These are phyloP conservation scores for Colletotrichum incanum DNA, from an alignment of 2,329 filamentous ascomycete species.

Conservation along the genomic window DNA sequence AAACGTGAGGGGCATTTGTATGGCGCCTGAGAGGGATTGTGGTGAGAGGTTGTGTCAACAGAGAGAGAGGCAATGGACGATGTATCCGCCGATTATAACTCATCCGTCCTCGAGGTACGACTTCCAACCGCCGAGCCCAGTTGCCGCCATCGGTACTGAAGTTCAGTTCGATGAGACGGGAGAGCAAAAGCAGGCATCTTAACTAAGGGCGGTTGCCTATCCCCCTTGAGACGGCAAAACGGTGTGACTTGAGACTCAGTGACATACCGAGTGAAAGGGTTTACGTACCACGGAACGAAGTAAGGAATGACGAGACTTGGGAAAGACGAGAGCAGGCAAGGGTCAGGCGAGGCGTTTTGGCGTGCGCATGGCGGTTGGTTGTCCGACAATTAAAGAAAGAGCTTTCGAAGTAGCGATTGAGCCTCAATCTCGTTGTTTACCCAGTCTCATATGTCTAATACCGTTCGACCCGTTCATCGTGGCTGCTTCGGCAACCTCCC, in stretches of 20 bases:
- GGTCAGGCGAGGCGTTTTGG: conserved; percentile 39
- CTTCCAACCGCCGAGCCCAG: not conserved
- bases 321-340: not conserved
- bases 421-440: not conserved
- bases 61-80: not conserved
- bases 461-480: not conserved
- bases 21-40: not conserved
- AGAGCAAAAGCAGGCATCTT: not conserved
- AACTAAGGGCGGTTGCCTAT: not conserved
- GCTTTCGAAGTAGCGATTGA: not conserved
- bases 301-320: not conserved
- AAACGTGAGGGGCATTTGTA: not conserved
- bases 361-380: conserved; percentile 1
- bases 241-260: no score
- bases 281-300: not conserved
- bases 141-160: not conserved
- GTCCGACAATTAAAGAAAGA: not conserved
- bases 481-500: not conserved
- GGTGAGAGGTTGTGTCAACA: not conserved
- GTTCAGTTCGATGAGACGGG: not conserved
- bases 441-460: not conserved
- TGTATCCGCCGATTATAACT: not conserved
- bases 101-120: not conserved
- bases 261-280: not conserved
- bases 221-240: no score